Evolutionary conservation across 2,329 filamentous ascomycete genomes (phyloP), one percentile per base, ranked within the genome.

Genomic region (Aspergillus ustus): DNA sequence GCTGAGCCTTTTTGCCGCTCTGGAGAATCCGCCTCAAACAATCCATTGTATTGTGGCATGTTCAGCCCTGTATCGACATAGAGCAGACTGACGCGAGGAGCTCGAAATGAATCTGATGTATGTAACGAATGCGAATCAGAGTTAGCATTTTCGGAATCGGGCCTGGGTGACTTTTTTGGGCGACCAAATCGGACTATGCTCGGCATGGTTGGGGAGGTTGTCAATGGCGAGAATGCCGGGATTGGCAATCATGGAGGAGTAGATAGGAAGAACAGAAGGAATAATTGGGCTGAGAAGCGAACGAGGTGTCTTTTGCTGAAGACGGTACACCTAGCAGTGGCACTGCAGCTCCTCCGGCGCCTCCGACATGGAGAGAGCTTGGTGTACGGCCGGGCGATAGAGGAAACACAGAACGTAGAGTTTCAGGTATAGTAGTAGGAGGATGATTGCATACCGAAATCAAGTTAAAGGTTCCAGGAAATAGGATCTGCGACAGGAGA

Each of bases 1-100:
- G 60, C 59, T 7, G 68, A 57, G 37, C 69, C 68, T 51, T 72
- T 70, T 34, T 66, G 68, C 31, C 60, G 66, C 51, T 73, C 72
- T 1, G 70, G 50, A n/a, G 65, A 63, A 37, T 66, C 60, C 45
- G 60, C 66, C 46, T 77, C 76, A 60, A 77, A 77, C 44, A 78
- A 66, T 59, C 75, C 72, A 67, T 75, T 78, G 64, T 73, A 69
- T 63, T 78, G 76, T 69, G 79, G 74, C 77, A 80, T 80, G 66
- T 79, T 78, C 68, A 80, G 65, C 57, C 72, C 69, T 19, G 77
- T 76, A 66, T 79, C 78, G 66, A 80, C 75, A 72, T 76, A 74
- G 43, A 74, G 69, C 43, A 80, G 70, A 58, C 71, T 75, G 57
- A 80, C 65, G 65, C 74, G 74, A 49, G 77, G 77, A 50, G 74